These are phyloP conservation scores for Didymella keratinophila DNA, from an alignment of 2,329 filamentous ascomycete genomes.

Conservation along the genomic window DNA sequence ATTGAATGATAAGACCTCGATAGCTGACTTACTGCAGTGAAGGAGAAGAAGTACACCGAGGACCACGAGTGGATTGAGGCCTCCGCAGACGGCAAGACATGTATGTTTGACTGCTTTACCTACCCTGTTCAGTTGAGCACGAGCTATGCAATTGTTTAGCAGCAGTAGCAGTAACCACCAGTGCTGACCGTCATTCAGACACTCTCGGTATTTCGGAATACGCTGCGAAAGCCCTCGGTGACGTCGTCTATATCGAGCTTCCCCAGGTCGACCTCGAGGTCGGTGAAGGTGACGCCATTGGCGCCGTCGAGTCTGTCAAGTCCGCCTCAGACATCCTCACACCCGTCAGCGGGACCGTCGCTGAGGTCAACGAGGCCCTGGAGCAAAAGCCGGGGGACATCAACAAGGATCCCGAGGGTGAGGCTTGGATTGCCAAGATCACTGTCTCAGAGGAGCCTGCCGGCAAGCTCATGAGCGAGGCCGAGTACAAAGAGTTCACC, in stretches of 20 bases:
- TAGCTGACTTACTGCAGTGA: conserved; percentile 55
- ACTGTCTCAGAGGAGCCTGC: conserved; percentile 73
- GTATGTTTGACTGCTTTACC: conserved; percentile 52
- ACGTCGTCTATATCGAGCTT: conserved; percentile 97
- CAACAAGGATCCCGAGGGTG: conserved; percentile 88
- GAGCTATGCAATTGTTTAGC: background rate
- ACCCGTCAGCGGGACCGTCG: conserved; percentile 79
- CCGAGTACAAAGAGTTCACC: conserved; percentile 80
- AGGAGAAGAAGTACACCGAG: conserved; percentile 86
- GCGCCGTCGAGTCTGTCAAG: conserved; percentile 98
- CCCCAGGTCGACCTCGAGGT: conserved; percentile 75
- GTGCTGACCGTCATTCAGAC: conserved; percentile 51
- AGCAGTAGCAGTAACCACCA: conserved; percentile 7
- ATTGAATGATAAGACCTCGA: background rate
- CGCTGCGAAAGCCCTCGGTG: conserved; percentile 89
- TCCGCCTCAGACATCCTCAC: conserved; percentile 97
- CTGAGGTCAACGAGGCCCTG: conserved; percentile 74
- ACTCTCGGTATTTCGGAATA: conserved; percentile 87
- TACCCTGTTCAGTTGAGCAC: background rate
- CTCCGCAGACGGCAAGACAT: conserved; percentile 80
- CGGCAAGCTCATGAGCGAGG: conserved; percentile 72
- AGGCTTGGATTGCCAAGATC: conserved; percentile 94
- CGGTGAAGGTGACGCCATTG: conserved; percentile 80
- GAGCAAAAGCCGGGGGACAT: conserved; percentile 87
- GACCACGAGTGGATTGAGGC: conserved; percentile 99